phyloP scores from a whole-genome alignment of 345 rosid species.

The Eucalyptus leucophloia region DNA sequence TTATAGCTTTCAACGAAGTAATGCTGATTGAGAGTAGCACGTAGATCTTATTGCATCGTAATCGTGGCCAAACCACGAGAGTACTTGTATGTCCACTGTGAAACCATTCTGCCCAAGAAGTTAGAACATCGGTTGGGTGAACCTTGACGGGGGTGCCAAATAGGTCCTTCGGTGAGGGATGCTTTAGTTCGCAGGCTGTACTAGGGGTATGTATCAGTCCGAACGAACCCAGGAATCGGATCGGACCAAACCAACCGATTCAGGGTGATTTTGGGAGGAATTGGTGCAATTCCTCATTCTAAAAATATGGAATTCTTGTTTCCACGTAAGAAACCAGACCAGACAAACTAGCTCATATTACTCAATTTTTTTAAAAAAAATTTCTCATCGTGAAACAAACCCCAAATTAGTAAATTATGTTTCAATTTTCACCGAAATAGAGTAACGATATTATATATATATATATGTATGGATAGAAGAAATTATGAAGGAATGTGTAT shows the following conservation, averaged over 20 bases:
- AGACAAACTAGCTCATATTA: background rate
- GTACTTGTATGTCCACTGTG: background rate
- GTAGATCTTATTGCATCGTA: background rate
- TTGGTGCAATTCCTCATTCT: background rate
- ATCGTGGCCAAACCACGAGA: background rate
- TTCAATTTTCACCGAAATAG: too few species aligned
- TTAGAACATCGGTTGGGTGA: background rate
- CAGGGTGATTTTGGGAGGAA: too few species aligned
- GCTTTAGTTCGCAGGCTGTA: background rate
- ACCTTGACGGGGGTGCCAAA: background rate
- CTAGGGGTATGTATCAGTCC: background rate
- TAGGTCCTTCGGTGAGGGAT: background rate
- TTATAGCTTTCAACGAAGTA: background rate
- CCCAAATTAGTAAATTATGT: too few species aligned
- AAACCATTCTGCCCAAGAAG: background rate
- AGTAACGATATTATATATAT: too few species aligned
- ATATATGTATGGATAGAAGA: too few species aligned
- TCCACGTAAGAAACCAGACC: background rate
- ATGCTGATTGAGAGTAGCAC: background rate
- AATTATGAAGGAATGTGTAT: too few species aligned
- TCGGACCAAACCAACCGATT: too few species aligned
- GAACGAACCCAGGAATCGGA: accelerated
- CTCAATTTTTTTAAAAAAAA: background rate
- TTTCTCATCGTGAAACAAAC: background rate
- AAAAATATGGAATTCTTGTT: background rate